Conservation (phyloP, 345 rosid species). For the Pelargonium nanum region DNA sequence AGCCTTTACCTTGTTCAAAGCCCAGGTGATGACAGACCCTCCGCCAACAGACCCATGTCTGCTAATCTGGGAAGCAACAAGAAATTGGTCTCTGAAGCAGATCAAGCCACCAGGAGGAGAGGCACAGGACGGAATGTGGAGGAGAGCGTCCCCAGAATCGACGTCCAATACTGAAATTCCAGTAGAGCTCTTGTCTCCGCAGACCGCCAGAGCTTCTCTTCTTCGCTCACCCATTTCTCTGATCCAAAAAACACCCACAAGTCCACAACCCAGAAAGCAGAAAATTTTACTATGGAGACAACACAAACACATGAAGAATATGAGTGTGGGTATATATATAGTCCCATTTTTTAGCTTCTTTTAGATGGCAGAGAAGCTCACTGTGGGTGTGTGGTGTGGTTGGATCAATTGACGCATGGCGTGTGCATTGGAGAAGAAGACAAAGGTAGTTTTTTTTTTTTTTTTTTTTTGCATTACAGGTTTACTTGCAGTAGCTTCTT, state of each 20-base stretch:
- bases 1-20: slow-evolving; percentile 29
- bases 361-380: slow-evolving; percentile 1
- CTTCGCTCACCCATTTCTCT: slow-evolving; percentile 8
- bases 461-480: background rate
- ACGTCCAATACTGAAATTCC: slow-evolving; percentile 31
- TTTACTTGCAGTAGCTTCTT: background rate
- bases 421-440: slow-evolving; percentile 9
- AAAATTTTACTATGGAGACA: no score
- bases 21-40: slow-evolving; percentile 36
- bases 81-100: slow-evolving; percentile 24
- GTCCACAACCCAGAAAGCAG: background rate
- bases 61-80: slow-evolving; percentile 38
- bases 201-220: slow-evolving; percentile 31
- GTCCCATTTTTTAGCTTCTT: no score
- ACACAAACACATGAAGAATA: no score
- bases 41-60: slow-evolving; percentile 40
- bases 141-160: slow-evolving; percentile 29
- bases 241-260: background rate
- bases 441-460: slow-evolving; percentile 16
- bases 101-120: slow-evolving; percentile 33
- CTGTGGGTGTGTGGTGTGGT: background rate
- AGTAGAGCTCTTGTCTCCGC: slow-evolving; percentile 28
- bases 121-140: slow-evolving; percentile 39
- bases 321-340: background rate
- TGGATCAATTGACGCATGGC: slow-evolving; percentile 13